These are phyloP conservation scores for Dalbergia cultrata DNA, from an alignment of 306 rosid genomes.

Conservation along the genomic window DNA sequence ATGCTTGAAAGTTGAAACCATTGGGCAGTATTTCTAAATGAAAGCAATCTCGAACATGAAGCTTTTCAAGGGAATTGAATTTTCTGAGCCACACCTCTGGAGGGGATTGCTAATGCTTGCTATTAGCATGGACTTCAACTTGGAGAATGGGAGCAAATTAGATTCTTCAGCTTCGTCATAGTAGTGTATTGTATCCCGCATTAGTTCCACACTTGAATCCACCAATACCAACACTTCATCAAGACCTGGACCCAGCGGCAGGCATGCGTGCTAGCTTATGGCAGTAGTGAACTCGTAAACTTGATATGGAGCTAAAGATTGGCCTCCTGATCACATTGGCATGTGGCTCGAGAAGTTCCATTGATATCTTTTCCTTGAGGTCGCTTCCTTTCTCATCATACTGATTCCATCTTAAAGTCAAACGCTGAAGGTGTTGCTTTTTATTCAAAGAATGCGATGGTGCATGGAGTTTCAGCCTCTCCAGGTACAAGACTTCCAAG, in stretches of 20 bases:
- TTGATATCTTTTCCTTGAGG: rapidly evolving
- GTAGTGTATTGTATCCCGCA: neutral
- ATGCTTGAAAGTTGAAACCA: constrained; percentile 24
- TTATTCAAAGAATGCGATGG: neutral
- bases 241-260: constrained; percentile 39
- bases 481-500: constrained; percentile 14
- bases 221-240: neutral
- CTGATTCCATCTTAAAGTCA: constrained; percentile 19
- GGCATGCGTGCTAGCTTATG: constrained; percentile 42
- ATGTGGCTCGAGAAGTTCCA: neutral
- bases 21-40: neutral
- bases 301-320: constrained; percentile 8
- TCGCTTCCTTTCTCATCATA: neutral
- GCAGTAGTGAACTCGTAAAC: neutral
- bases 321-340: neutral
- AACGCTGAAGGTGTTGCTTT: neutral
- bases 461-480: neutral
- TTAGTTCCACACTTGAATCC: neutral
- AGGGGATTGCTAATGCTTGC: neutral
- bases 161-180: too few relatives aligned
- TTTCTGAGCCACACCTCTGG: neutral
- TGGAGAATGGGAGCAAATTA: constrained; percentile 9
- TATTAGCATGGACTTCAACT: constrained; percentile 25
- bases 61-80: constrained; percentile 17
- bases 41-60: neutral